Conservation (phyloP, 257 asterid genomes). For the Avicennia marina region DNA sequence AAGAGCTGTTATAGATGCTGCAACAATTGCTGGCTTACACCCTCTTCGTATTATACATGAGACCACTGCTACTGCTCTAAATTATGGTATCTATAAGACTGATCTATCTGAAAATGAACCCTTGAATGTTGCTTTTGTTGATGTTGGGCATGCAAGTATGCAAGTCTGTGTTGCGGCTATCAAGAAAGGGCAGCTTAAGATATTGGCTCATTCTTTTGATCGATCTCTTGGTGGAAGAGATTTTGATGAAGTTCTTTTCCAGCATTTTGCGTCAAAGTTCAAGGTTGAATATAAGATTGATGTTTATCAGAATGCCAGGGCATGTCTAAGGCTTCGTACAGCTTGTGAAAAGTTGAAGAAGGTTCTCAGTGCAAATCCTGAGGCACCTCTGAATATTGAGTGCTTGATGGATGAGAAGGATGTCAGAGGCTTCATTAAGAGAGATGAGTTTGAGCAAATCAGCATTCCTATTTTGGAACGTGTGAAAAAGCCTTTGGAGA, state of each 20-base stretch:
- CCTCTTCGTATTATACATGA: conserved; percentile 95
- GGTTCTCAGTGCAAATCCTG: conserved; percentile 90
- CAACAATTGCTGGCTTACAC: conserved; percentile 88
- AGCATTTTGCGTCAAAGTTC: conserved; percentile 84
- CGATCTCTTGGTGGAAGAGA: conserved; percentile 92
- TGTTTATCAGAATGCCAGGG: conserved; percentile 82
- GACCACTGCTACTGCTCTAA: conserved; percentile 96
- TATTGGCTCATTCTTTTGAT: conserved; percentile 86
- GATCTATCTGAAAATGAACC: conserved; percentile 87
- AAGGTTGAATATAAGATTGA: conserved; percentile 93
- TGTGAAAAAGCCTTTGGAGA: conserved; percentile 86
- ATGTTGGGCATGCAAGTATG: conserved; percentile 83
- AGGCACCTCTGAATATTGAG: conserved; percentile 89
- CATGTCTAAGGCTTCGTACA: conserved; percentile 92
- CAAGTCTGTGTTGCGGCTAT: conserved; percentile 94
- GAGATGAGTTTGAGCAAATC: conserved; percentile 88
- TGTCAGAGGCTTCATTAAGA: conserved; percentile 82
- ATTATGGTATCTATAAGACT: conserved; percentile 92
- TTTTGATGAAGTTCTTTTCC: conserved; percentile 86
- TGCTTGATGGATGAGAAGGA: conserved; percentile 96
- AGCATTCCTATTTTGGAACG: conserved; percentile 84
- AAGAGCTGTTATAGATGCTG: conserved; percentile 90
- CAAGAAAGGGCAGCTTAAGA: conserved; percentile 92
- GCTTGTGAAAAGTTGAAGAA: conserved; percentile 86
- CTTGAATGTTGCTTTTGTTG: conserved; percentile 76